phyloP scores from a whole-genome alignment of 176 grass and related monocot species.

The Areca catechu region DNA sequence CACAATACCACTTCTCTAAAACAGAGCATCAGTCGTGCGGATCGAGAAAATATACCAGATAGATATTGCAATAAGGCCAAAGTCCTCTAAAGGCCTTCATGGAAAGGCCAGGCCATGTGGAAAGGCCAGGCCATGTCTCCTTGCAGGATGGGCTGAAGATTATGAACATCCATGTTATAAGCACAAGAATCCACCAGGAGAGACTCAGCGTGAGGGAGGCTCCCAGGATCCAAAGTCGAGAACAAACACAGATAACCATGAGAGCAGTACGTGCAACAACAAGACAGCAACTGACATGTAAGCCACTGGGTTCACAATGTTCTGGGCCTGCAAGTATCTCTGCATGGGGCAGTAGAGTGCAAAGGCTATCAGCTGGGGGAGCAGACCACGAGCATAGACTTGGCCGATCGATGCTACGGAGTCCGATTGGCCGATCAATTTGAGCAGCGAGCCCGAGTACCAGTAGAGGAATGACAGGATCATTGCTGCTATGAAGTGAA shows the following conservation, averaged over 20 bases:
- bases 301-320: slow-evolving; percentile 50
- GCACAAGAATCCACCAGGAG: slow-evolving; percentile 17
- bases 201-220: slow-evolving; percentile 16
- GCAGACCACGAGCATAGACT: slow-evolving; percentile 43
- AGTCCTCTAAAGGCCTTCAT: slow-evolving; percentile 15
- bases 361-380: slow-evolving; percentile 51
- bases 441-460: slow-evolving; percentile 44
- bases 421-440: slow-evolving; percentile 31
- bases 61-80: slow-evolving; percentile 52
- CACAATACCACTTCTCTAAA: no score
- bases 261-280: slow-evolving; percentile 20
- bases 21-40: neutral
- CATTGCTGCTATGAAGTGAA: slow-evolving; percentile 38
- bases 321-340: slow-evolving; percentile 70
- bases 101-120: slow-evolving; percentile 29
- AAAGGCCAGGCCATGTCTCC: slow-evolving; percentile 25
- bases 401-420: slow-evolving; percentile 42
- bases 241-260: slow-evolving; percentile 16
- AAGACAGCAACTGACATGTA: slow-evolving; percentile 13
- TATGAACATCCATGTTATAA: slow-evolving; percentile 12
- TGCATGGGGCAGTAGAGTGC: slow-evolving; percentile 74
- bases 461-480: slow-evolving; percentile 55
- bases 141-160: slow-evolving; percentile 17
- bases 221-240: slow-evolving; percentile 20
- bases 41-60: slow-evolving; percentile 40